phyloP scores from a whole-genome alignment of 2,329 filamentous ascomycete genomes.

The Nannizziopsis arthrosporioides region DNA sequence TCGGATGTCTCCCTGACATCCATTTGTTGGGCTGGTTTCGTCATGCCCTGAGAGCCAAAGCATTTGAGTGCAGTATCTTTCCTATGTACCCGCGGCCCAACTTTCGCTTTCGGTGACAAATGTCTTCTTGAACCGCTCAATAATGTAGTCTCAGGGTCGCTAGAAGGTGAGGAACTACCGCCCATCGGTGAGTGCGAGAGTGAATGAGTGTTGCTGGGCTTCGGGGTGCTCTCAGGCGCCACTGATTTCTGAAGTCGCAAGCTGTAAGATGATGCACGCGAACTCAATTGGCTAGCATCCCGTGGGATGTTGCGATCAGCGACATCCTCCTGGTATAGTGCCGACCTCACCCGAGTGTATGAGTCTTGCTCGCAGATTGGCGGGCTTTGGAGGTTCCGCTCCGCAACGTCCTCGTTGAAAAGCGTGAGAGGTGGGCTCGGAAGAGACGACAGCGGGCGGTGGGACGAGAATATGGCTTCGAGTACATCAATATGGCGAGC shows the following conservation, averaged over 20 bases:
- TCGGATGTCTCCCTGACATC: not conserved
- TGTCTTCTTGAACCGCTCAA: no score
- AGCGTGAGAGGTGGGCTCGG: slow-evolving; percentile 25
- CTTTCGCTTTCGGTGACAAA: no score
- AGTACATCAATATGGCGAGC: slow-evolving; percentile 32
- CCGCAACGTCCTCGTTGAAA: slow-evolving; percentile 36
- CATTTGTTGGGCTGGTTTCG: no score
- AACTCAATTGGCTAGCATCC: slow-evolving; percentile 12
- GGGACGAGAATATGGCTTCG: slow-evolving; percentile 29
- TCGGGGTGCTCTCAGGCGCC: not conserved
- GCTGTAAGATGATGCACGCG: not conserved
- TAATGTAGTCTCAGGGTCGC: no score
- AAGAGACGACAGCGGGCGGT: slow-evolving; percentile 21
- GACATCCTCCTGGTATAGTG: slow-evolving; percentile 33
- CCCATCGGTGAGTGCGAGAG: no score
- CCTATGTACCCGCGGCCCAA: no score
- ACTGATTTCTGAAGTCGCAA: not conserved
- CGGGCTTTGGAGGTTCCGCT: slow-evolving; percentile 24
- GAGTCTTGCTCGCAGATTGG: slow-evolving; percentile 9
- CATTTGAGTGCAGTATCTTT: no score
- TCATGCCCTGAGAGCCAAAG: no score
- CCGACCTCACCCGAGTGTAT: slow-evolving; percentile 26
- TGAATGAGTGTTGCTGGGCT: no score
- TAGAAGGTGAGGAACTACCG: no score
- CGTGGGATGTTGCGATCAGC: slow-evolving; percentile 31